Evolutionary conservation across 441 rosid species (phyloP), one percentile per base, ranked within the genome.

Genomic region (Adansonia rubrostipa): DNA sequence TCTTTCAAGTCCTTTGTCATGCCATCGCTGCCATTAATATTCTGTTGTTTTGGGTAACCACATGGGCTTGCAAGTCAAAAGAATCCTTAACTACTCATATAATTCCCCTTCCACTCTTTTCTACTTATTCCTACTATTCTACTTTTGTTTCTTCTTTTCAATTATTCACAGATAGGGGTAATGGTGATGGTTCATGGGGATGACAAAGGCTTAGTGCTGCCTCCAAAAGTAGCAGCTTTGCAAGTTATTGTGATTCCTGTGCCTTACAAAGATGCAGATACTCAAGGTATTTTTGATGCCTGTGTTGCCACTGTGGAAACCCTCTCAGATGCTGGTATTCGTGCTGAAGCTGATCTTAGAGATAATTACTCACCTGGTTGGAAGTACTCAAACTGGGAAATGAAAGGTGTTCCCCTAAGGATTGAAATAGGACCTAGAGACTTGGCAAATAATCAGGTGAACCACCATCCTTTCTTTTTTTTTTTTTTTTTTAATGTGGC

Each of bases 101-200:
- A 19, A 54, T 40, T 73, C 2, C 7, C 13, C 13, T 51, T 22
- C 66, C 24, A 50, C 15, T 50, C 5, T 24, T 40, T n/a, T 53
- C 44, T 60, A 71, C 45, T 20, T 75, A 15, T 9, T 7, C 36
- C 13, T 50, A 10, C 22, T 71, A 65, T 44, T 50, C 53, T 77
- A 3, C 69, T 8, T 3, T 57, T 58, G 13, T 36, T 61, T 51
- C 17, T 56, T 19, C 68, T 80, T 69, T 40, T 22, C 36, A 66
- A 53, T 20, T 60, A 65, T 82, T 45, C 77, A 71, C 80, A 94
- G 98, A 92, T 96, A 86, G 99, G 98, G 47, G 98, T 96, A 3
- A 91, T 96, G 98, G 91, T 96, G 77, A 96, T 96, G 99, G 96
- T 93, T 78, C 99, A 96, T 82, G 98, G 99, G 68, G 99, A 96